Percentiles rank a stretch among this genome's conserved stretches.
These are phyloP conservation scores for Zygoascus tannicola DNA, from an alignment of 805 yeast species.

Conservation along the genomic window DNA sequence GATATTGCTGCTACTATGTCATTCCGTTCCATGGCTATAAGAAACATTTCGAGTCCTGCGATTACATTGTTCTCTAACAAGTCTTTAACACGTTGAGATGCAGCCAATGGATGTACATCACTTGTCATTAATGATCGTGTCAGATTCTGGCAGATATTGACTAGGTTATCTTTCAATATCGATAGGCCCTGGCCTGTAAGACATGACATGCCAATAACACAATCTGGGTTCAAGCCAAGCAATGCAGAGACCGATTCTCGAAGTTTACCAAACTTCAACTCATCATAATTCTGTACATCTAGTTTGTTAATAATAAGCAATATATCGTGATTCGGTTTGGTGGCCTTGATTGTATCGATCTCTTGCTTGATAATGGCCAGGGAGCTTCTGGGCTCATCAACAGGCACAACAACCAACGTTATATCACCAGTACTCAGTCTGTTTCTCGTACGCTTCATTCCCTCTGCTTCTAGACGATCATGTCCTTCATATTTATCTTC, in stretches of 20 bases:
- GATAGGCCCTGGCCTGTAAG: constrained; percentile 45
- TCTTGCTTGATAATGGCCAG: constrained; percentile 12
- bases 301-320: constrained; percentile 28
- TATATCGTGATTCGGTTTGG: constrained; percentile 13
- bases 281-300: constrained; percentile 15
- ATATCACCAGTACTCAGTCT: constrained; percentile 57
- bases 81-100: constrained; percentile 70
- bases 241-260: constrained; percentile 5
- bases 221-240: constrained; percentile 13
- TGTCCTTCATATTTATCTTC: background rate
- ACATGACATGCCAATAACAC: constrained; percentile 47
- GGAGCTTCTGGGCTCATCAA: constrained; percentile 5
- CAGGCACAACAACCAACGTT: constrained; percentile 44
- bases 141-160: constrained; percentile 38
- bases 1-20: constrained; percentile 81
- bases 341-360: background rate
- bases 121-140: constrained; percentile 31
- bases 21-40: constrained; percentile 23
- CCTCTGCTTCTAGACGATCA: constrained; percentile 55
- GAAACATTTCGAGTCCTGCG: constrained; percentile 61
- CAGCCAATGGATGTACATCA: constrained; percentile 48
- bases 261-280: background rate
- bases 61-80: constrained; percentile 67
- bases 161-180: constrained; percentile 35
- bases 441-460: constrained; percentile 65